Evolutionary conservation across 306 rosid species (phyloP), one percentile per base, ranked within the genome.

Genomic region (Purshia tridentata): DNA sequence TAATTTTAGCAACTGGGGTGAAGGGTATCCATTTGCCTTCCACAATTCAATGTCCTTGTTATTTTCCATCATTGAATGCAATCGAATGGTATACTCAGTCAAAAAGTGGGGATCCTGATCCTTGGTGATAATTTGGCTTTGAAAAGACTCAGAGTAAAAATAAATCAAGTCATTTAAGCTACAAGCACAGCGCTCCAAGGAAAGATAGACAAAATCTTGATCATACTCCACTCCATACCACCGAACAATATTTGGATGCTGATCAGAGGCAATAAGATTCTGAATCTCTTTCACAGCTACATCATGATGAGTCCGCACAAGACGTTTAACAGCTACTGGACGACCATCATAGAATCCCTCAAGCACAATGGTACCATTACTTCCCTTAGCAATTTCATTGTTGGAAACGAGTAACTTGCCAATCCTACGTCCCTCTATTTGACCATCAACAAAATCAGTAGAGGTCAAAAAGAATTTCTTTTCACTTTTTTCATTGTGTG

Each of bases 141-240:
- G 81, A 23, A 78, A 80, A 16, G 63, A 72, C 58, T 72, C 81
- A 9, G 85, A 82, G 72, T 69, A 62, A 49, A 79, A 68, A 48
- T 78, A 83, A 61, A 88, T 84, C 67, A 90, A 67, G 73, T 90
- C 90, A 65, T 78, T 86, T 70, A 90, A 81, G 80, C 77, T 90
- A 72, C 88, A 90, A 29, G 77, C 69, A 67, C 96, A 90, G 29
- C 87, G 90, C 81, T 90, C 93, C 62, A 90, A 61, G 46, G 93
- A 84, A 44, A 90, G 86, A 76, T 90, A 90, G 53, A 88, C 81
- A 78, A 90, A 90, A 82, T 90, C 93, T 67, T 77, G 88, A 83
- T 90, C 96, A 80, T 72, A 46, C 83, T 90, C 96, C 81, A 86
- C 90, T 29, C 93, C 93, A 67, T 84, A 81, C 93, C 91, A 88